phyloP scores from a whole-genome alignment of 2,329 filamentous ascomycete species.

The Apiospora arundinis region DNA sequence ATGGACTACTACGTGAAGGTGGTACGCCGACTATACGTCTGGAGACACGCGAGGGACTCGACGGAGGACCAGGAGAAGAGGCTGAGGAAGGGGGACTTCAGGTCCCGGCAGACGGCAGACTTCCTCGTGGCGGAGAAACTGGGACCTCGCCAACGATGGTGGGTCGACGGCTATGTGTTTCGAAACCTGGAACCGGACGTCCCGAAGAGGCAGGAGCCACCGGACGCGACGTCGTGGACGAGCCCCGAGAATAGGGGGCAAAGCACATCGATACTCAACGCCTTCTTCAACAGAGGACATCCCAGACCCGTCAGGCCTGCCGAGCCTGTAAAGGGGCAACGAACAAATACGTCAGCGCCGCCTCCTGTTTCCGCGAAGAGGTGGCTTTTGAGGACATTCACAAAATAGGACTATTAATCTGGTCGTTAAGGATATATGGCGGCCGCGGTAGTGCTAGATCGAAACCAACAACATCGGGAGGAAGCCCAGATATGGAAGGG shows the following conservation, averaged over 20 bases:
- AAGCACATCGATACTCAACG: background rate
- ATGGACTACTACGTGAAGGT: slow-evolving; percentile 2
- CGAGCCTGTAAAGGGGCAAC: background rate
- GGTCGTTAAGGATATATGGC: too few relatives aligned
- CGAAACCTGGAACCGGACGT: background rate
- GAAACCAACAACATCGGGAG: too few relatives aligned
- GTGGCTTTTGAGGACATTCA: background rate
- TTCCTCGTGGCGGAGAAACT: slow-evolving; percentile 11
- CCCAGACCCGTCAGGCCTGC: background rate
- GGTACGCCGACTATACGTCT: slow-evolving; percentile 15
- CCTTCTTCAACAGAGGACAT: background rate
- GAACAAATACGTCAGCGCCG: background rate
- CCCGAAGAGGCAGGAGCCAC: background rate
- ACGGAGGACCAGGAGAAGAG: background rate
- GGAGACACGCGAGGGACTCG: background rate
- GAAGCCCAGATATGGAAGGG: too few relatives aligned
- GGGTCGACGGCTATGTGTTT: slow-evolving; percentile 20
- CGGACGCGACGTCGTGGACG: background rate
- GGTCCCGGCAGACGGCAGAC: background rate
- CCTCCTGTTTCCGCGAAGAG: background rate
- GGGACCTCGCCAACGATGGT: slow-evolving; percentile 14
- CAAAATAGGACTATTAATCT: background rate
- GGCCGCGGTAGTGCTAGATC: too few relatives aligned
- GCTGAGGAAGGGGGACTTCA: background rate
- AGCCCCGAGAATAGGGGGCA: background rate